phyloP scores from a whole-genome alignment of 352 stramenopile species.

The Blastocystis sp. region DNA sequence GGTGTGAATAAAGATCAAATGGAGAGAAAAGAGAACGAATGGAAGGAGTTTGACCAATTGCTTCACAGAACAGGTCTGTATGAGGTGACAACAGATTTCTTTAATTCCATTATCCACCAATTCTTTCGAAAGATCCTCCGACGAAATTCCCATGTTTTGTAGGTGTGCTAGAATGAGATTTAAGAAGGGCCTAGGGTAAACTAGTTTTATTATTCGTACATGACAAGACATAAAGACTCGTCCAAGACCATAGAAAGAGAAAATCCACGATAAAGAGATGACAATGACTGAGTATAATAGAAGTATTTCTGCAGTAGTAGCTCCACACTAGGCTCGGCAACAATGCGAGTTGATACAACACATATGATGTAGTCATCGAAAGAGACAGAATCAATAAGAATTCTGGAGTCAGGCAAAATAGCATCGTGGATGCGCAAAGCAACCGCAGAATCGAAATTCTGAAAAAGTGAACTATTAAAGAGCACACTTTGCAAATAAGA shows the following conservation, averaged over 20 bases:
- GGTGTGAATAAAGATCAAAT: not conserved
- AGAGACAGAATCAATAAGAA: not conserved
- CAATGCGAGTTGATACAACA: not conserved
- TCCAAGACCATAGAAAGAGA: not conserved
- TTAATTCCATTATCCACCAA: not conserved
- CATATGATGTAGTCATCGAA: not conserved
- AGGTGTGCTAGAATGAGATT: not conserved
- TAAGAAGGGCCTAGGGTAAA: not conserved
- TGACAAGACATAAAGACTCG: not conserved
- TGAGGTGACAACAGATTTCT: not conserved
- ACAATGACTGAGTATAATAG: not conserved
- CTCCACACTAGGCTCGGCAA: not conserved
- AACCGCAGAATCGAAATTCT: not conserved
- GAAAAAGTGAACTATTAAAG: not conserved
- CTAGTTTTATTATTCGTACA: not conserved
- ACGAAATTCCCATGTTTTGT: not conserved
- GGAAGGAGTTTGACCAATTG: not conserved
- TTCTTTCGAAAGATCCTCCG: not conserved
- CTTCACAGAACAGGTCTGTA: not conserved
- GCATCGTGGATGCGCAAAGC: not conserved
- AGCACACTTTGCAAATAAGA: not conserved
- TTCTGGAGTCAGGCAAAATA: not conserved
- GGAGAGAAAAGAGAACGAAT: not conserved
- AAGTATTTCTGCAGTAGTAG: not conserved
- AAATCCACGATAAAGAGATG: not conserved